phyloP scores from a whole-genome alignment of 1,139 yeast species.

The Suhomyces bolitotheri region DNA sequence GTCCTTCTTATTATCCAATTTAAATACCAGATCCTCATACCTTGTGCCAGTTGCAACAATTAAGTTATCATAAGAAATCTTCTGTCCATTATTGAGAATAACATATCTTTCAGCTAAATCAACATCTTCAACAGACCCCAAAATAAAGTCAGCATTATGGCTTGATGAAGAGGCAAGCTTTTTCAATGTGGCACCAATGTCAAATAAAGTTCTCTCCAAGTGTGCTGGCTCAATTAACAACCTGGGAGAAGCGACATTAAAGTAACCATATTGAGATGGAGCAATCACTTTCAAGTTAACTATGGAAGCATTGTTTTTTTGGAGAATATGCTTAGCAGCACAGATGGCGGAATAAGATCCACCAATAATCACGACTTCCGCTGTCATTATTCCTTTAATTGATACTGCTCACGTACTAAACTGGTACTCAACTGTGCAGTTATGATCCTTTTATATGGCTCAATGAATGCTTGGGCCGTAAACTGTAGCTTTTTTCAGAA shows the following conservation, averaged over 20 bases:
- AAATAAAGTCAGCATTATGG: slow-evolving; percentile 17
- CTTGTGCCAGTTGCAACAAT: slow-evolving; percentile 37
- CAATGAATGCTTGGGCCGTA: too few species aligned
- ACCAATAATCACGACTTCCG: slow-evolving; percentile 33
- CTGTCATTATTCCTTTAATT: slow-evolving; percentile 5
- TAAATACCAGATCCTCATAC: slow-evolving; percentile 26
- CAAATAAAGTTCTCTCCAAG: slow-evolving; percentile 21
- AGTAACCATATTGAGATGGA: slow-evolving; percentile 22
- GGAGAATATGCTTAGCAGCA: slow-evolving; percentile 24
- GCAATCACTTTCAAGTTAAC: slow-evolving; percentile 17
- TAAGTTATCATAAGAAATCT: slow-evolving; percentile 29
- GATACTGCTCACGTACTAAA: too few species aligned
- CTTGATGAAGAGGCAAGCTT: slow-evolving; percentile 14
- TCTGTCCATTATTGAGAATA: slow-evolving; percentile 10
- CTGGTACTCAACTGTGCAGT: too few species aligned
- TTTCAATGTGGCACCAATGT: slow-evolving; percentile 20
- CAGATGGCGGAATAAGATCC: slow-evolving; percentile 35
- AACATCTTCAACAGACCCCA: slow-evolving; percentile 25
- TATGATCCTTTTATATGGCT: too few species aligned
- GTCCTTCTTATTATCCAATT: slow-evolving; percentile 21
- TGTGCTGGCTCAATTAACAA: slow-evolving; percentile 28
- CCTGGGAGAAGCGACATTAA: slow-evolving; percentile 33
- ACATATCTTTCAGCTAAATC: slow-evolving; percentile 23
- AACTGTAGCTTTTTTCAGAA: too few species aligned
- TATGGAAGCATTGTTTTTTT: slow-evolving; percentile 3